phyloP scores from a whole-genome alignment of 2,329 filamentous ascomycete species.

The Paecilomyces formosus region DNA sequence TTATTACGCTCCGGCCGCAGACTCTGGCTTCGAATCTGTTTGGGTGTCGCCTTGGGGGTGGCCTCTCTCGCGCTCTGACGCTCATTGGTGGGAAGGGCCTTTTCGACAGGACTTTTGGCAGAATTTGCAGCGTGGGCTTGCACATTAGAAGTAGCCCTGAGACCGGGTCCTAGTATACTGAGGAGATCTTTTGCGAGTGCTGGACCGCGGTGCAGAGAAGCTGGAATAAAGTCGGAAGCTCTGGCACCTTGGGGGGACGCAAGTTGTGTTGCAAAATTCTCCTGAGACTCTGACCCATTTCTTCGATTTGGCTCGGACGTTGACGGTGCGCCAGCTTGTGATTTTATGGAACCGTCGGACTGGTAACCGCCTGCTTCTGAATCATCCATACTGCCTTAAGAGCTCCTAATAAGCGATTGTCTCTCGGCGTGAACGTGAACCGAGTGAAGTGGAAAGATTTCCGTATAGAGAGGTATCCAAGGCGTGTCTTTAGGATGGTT shows the following conservation, averaged over 20 bases:
- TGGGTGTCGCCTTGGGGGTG: not conserved
- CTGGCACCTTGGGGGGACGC: conserved; percentile 2
- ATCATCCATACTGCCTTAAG: not conserved
- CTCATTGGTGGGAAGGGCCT: not conserved
- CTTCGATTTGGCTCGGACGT: not conserved
- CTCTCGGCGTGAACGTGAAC: conserved; percentile 6
- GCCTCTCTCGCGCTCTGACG: not conserved
- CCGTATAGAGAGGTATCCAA: conserved; percentile 17
- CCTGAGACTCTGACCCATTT: conserved; percentile 7
- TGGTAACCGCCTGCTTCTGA: not conserved
- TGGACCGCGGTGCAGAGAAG: not conserved
- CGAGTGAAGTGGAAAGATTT: conserved; percentile 14
- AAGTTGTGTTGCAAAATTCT: conserved; percentile 15
- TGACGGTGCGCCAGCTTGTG: conserved; percentile 8
- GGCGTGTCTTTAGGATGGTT: conserved; percentile 15
- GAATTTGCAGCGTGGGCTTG: no score
- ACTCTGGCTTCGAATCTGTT: not conserved
- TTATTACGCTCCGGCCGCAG: not conserved
- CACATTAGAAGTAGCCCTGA: not conserved
- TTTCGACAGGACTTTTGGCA: not conserved
- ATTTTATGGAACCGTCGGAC: conserved; percentile 6
- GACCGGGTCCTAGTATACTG: conserved; percentile 1
- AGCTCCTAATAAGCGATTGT: conserved; percentile 7
- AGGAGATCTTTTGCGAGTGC: not conserved
- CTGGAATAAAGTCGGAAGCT: not conserved